Conservation (phyloP, 768 basidiomycete species). For the Megacollybia marginata region DNA sequence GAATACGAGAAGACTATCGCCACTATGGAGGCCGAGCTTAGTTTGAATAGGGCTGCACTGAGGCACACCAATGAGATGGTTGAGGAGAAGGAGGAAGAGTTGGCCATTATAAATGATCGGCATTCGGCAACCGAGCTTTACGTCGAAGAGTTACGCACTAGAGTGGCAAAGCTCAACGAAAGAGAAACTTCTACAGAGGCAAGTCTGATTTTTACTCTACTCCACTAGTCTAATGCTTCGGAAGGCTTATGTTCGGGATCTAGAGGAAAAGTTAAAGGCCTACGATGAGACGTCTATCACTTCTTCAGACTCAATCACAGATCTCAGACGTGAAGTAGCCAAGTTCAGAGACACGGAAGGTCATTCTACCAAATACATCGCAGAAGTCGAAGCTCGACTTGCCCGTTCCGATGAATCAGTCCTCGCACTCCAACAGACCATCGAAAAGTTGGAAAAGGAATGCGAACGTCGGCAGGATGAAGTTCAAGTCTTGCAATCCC, state of each 20-base stretch:
- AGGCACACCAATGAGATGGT: constrained; percentile 89
- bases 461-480: constrained; percentile 68
- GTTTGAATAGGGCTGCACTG: constrained; percentile 78
- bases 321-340: constrained; percentile 77
- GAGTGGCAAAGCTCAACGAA: constrained; percentile 79
- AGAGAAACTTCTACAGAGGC: constrained; percentile 92
- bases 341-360: constrained; percentile 72
- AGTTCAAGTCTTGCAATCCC: constrained; percentile 60
- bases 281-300: constrained; percentile 74
- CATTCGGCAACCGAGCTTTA: constrained; percentile 79
- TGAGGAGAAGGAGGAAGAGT: constrained; percentile 84
- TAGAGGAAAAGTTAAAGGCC: constrained; percentile 85
- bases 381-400: constrained; percentile 79
- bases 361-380: constrained; percentile 70
- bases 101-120: constrained; percentile 55
- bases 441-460: constrained; percentile 74
- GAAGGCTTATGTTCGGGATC: constrained; percentile 87
- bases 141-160: constrained; percentile 74
- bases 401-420: constrained; percentile 74
- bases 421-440: constrained; percentile 54
- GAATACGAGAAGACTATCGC: constrained; percentile 98
- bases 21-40: constrained; percentile 90
- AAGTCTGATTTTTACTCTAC: constrained; percentile 12
- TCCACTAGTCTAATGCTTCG: constrained; percentile 10
- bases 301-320: constrained; percentile 72